Conservation (phyloP, 2,329 filamentous ascomycete species). For the Diaporthe eres region DNA sequence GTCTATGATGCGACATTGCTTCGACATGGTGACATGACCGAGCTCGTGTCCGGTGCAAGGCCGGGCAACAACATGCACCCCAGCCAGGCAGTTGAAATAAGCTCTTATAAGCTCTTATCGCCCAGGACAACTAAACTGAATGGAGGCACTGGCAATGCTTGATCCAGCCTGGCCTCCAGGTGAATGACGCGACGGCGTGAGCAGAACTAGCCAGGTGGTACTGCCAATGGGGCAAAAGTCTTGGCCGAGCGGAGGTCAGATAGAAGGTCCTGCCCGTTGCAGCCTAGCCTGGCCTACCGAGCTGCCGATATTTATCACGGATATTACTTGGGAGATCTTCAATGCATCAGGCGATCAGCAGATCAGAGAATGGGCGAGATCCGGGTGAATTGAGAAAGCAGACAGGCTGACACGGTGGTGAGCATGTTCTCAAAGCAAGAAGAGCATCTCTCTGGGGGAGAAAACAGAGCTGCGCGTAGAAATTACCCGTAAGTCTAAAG, state of each 20-base stretch:
- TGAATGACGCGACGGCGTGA: slow-evolving; percentile 20
- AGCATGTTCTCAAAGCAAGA: not conserved
- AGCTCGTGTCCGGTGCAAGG: not conserved
- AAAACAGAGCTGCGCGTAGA: too few relatives aligned
- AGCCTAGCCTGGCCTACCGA: slow-evolving; percentile 4
- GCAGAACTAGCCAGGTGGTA: slow-evolving; percentile 23
- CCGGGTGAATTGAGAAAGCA: slow-evolving; percentile 1
- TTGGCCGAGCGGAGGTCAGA: slow-evolving; percentile 14
- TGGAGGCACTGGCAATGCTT: slow-evolving; percentile 26
- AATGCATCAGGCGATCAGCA: slow-evolving; percentile 20
- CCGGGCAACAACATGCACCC: not conserved
- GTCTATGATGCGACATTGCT: slow-evolving; percentile 6
- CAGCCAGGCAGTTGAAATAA: slow-evolving; percentile 9
- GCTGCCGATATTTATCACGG: slow-evolving; percentile 21
- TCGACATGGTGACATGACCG: not conserved
- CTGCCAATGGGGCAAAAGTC: not conserved
- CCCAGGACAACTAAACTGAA: slow-evolving; percentile 22
- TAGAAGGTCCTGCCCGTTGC: not conserved
- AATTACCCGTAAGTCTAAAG: not conserved
- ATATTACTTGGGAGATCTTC: slow-evolving; percentile 23
- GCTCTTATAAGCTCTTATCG: slow-evolving; percentile 30
- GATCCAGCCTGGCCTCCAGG: not conserved
- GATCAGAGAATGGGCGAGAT: not conserved
- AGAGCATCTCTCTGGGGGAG: too few relatives aligned
- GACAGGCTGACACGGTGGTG: not conserved